Conservation (phyloP, 768 basidiomycete species). For the Amanita fuliginea region DNA sequence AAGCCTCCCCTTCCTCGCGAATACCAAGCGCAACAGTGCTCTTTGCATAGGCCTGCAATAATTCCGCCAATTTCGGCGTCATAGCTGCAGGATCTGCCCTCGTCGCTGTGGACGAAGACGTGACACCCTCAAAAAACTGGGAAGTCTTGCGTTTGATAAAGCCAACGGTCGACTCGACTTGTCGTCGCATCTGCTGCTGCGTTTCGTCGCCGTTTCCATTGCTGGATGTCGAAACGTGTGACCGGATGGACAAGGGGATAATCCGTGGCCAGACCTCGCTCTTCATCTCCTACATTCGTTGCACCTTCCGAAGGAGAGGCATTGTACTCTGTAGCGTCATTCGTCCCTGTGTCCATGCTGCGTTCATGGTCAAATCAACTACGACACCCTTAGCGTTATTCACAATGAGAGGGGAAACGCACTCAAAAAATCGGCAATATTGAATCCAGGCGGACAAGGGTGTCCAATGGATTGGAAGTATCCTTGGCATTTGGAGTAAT, state of each 20-base stretch:
- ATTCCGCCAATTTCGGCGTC: conserved; percentile 48
- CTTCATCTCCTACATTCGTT: conserved; percentile 52
- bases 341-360: conserved; percentile 27
- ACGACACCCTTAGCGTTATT: background rate
- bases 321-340: conserved; percentile 26
- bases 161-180: conserved; percentile 23
- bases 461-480: conserved; percentile 75
- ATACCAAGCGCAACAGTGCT: conserved; percentile 61
- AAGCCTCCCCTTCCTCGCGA: conserved; percentile 45
- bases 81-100: conserved; percentile 26
- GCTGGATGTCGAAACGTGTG: conserved; percentile 21
- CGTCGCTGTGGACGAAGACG: conserved; percentile 17
- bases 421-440: conserved; percentile 96
- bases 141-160: conserved; percentile 67
- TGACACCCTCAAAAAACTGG: conserved; percentile 53
- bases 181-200: no score
- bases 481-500: conserved; percentile 59
- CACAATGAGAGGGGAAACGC: conserved; percentile 20
- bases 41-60: conserved; percentile 63
- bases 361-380: conserved; percentile 71
- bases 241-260: no score
- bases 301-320: conserved; percentile 24
- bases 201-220: conserved; percentile 29
- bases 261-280: conserved; percentile 47
- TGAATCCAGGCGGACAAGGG: conserved; percentile 88